Conservation (phyloP, 1,284 basidiomycete genomes). For the Singerocomus inundabilis region DNA sequence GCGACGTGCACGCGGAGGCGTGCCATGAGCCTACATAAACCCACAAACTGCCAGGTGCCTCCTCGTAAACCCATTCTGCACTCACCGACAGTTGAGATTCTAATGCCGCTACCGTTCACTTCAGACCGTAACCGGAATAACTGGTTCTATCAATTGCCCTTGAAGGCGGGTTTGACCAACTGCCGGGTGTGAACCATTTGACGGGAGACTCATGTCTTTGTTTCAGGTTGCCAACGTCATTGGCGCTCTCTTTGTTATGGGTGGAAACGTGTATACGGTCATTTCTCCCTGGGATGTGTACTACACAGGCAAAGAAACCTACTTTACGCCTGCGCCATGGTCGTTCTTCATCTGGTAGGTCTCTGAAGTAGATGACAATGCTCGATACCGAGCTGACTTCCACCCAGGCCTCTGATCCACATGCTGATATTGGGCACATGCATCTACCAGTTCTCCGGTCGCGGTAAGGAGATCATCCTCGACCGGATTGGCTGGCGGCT, state of each 20-base stretch:
- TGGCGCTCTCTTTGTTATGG: conserved; percentile 76
- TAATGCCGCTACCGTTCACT: conserved; percentile 28
- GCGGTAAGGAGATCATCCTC: conserved; percentile 77
- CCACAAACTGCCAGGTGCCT: conserved; percentile 12
- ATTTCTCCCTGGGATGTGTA: conserved; percentile 70
- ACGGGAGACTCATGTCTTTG: conserved; percentile 2
- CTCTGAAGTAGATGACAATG: conserved; percentile 6
- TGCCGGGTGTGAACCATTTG: background rate
- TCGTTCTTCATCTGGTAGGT: conserved; percentile 78
- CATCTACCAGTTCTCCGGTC: conserved; percentile 85
- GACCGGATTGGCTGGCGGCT: conserved; percentile 89
- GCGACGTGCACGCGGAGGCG: conserved; percentile 29
- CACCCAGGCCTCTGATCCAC: conserved; percentile 74
- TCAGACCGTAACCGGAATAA: conserved; percentile 23
- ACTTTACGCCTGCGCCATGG: conserved; percentile 88
- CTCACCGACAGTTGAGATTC: conserved; percentile 1
- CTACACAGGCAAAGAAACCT: conserved; percentile 76
- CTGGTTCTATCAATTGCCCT: conserved; percentile 27
- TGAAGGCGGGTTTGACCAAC: conserved; percentile 24
- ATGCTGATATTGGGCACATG: conserved; percentile 83
- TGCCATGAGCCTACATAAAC: conserved; percentile 27
- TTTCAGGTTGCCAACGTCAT: conserved; percentile 72
- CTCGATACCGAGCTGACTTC: conserved; percentile 7
- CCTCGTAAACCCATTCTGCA: conserved; percentile 12
- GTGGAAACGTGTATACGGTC: conserved; percentile 84